Evolutionary conservation across 805 yeast species (phyloP).

Genomic region (Zygosaccharomyces rouxii): DNA sequence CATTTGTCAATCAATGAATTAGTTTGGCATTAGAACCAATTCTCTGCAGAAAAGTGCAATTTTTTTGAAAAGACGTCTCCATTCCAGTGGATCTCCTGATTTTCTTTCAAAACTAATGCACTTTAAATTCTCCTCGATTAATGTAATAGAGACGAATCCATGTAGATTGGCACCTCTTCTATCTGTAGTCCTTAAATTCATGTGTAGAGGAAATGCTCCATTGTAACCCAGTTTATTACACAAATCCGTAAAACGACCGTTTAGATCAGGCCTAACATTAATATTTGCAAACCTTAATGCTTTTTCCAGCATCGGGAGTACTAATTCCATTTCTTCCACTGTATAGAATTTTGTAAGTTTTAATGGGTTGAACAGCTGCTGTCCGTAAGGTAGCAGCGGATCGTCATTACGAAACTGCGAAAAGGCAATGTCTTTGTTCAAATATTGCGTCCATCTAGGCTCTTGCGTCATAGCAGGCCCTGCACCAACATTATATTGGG

Average conservation of each 20-base stretch:
- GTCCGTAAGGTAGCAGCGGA: not conserved
- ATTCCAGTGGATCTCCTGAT: slow-evolving; percentile 67
- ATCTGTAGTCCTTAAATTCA: slow-evolving; percentile 41
- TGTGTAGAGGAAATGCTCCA: slow-evolving; percentile 37
- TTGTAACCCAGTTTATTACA: slow-evolving; percentile 12
- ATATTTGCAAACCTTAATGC: slow-evolving; percentile 26
- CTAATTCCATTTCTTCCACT: slow-evolving; percentile 23
- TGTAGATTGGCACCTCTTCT: slow-evolving; percentile 41
- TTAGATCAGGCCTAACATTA: slow-evolving; percentile 25
- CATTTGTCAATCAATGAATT: not conserved
- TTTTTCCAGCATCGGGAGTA: slow-evolving; percentile 31
- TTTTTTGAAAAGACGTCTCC: slow-evolving; percentile 63
- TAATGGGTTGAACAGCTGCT: slow-evolving; percentile 21
- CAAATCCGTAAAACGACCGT: slow-evolving; percentile 18
- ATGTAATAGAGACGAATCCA: slow-evolving; percentile 45
- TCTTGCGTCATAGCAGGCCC: slow-evolving; percentile 19
- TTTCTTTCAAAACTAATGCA: slow-evolving; percentile 52
- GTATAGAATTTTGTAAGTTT: slow-evolving; percentile 33
- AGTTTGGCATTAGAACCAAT: slow-evolving; percentile 43
- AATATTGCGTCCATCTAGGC: slow-evolving; percentile 21
- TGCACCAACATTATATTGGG: slow-evolving; percentile 11
- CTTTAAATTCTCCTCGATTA: slow-evolving; percentile 40
- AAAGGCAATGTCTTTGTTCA: slow-evolving; percentile 27
- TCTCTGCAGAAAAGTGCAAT: slow-evolving; percentile 55
- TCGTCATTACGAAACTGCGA: slow-evolving; percentile 22